phyloP scores from a whole-genome alignment of 2,329 filamentous ascomycete species.

The Drechslera avenae region DNA sequence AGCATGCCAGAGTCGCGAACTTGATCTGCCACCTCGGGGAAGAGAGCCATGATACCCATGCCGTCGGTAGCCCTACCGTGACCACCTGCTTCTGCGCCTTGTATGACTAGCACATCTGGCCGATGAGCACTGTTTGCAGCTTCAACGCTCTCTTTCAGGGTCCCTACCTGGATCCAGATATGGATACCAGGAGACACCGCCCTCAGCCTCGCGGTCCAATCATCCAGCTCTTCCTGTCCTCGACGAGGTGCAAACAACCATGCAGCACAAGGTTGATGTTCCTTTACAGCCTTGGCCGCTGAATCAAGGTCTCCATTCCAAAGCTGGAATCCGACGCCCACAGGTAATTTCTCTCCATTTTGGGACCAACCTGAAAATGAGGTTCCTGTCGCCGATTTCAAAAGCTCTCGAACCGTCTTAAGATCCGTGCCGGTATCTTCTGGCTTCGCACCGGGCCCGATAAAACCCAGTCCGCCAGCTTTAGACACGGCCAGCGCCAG shows the following conservation, averaged over 20 bases:
- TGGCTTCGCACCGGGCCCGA: conserved; percentile 48
- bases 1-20: conserved; percentile 17
- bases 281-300: conserved; percentile 58
- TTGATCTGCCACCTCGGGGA: conserved; percentile 60
- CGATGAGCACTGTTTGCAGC: conserved; percentile 51
- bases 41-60: conserved; percentile 57
- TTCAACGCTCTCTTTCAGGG: conserved; percentile 59
- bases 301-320: conserved; percentile 52
- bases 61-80: conserved; percentile 58
- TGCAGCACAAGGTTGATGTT: conserved; percentile 61
- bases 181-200: conserved; percentile 45
- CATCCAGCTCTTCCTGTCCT: conserved; percentile 38
- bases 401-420: conserved; percentile 2
- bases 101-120: conserved; percentile 63
- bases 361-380: neutral
- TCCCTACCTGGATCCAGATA: conserved; percentile 66
- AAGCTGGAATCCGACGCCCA: conserved; percentile 67
- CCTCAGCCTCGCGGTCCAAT: conserved; percentile 38
- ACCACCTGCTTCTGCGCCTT: conserved; percentile 67
- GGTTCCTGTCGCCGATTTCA: neutral
- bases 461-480: conserved; percentile 51
- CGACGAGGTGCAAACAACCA: conserved; percentile 68
- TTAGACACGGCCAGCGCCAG: conserved; percentile 65
- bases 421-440: conserved; percentile 33
- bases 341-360: conserved; percentile 45